Base-by-base conservation (phyloP, 805 yeast genomes). In the Cyberlindnera veronae region DNA sequence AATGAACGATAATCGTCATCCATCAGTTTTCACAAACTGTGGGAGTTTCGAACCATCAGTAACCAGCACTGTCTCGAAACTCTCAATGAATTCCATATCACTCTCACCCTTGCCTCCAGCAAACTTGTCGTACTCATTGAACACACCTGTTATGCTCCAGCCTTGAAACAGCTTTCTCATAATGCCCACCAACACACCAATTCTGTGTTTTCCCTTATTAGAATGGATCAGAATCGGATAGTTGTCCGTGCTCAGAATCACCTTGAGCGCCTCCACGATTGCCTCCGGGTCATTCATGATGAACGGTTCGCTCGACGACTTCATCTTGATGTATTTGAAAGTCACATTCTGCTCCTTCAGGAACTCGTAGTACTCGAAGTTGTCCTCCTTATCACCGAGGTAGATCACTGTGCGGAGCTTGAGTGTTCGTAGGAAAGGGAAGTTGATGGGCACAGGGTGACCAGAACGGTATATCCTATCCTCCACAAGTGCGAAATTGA, bases 191-290 rank as follows among this genome's bases (percentile, higher is more conserved):
- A 90, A 68, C 1, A 93, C 90, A 0, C 98, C 98, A 3, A 88
- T 90, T 31, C 99, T 65, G 60, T 91, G 99, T 61, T 93, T 93
- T 2, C 99, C 99, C 66, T 91, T 91, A 62, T 93, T 88, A 4
- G 96, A 88, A 60, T 93, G 98, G 11, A 91, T 76, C 41, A 91
- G 68, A 11, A 91, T 78, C 1, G 99, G 99, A 58, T 84, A 87
- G 58, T 89, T 89, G 12, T 79, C 77, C 34, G 69, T 69, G 52
- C 83, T 74, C 23, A 80, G 58, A 35, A 84, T 68, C 27, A 83
- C 53, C 41, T 74, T 68, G 30, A 84, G 64, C 1, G 86, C 81
- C 17, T 63, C 57, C 18, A 76, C 68, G 42, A 89, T 71, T 2
- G 81, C 74, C 6, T 67, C 68, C 4, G 80, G 75, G 48, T 80